A percentile compares a stretch with the other conserved stretches of the same genome.
phyloP scores from a whole-genome alignment of 345 rosid genomes.

The Dovyalis caffra region DNA sequence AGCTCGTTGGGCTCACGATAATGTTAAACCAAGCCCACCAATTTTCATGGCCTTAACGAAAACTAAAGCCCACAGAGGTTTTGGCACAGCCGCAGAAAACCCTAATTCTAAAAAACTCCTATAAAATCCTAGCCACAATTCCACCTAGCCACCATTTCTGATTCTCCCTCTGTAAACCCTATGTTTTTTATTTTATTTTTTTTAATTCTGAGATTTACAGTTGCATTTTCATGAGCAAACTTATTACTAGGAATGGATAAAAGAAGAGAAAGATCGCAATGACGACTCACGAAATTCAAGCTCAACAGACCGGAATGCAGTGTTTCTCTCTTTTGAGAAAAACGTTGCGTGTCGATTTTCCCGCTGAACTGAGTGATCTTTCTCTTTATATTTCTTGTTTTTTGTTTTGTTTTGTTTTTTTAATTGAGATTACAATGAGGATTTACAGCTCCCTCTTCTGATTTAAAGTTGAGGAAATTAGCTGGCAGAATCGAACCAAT shows the following conservation, averaged over 20 bases:
- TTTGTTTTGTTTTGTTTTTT: neutral
- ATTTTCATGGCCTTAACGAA: neutral
- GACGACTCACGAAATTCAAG: conserved; percentile 86
- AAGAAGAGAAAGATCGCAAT: conserved; percentile 39
- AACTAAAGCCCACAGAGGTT: neutral
- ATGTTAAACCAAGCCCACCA: neutral
- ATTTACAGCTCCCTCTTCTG: conserved; percentile 71
- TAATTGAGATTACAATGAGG: conserved; percentile 44
- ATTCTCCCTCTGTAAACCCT: neutral
- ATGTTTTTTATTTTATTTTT: no score
- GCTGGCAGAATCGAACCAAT: conserved; percentile 81
- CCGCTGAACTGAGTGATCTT: conserved; percentile 79
- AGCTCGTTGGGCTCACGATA: neutral
- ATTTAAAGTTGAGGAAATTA: conserved; percentile 38
- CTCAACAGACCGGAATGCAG: conserved; percentile 99
- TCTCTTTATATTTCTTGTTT: neutral
- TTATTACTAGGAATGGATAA: neutral
- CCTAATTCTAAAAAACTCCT: neutral
- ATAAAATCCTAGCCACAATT: neutral
- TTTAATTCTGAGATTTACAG: neutral
- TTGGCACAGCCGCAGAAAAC: neutral
- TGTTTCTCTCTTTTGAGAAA: conserved; percentile 37
- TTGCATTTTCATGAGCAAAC: neutral
- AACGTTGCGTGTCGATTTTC: conserved; percentile 70
- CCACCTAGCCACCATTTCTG: accelerated